Base-by-base conservation (phyloP, 306 rosid genomes). In the Heteromeles arbutifolia region DNA sequence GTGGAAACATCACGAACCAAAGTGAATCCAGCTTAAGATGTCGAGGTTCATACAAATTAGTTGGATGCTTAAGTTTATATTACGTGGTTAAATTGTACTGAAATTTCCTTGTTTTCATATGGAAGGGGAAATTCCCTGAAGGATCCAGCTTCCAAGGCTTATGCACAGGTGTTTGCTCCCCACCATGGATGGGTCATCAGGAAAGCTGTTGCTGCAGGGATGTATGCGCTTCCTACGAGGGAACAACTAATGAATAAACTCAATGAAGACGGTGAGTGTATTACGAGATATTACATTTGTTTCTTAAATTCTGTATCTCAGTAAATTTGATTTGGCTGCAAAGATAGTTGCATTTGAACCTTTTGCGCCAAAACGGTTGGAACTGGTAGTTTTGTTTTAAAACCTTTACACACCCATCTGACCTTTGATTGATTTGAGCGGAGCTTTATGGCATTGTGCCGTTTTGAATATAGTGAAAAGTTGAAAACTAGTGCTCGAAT, bases 171-270 rank as follows among this genome's bases (percentile, higher is more conserved):
- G 72, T 82, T 92, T 79, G 96, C 96, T 65, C 96, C 96, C 34
- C 80, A 95, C 80, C 98, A 95, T 82, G 89, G 89, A 22, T 95
- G 98, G 98, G 90, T 87, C 19, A 92, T 95, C 79, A 86, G 97
- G 84, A 92, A 83, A 82, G 97, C 93, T 53, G 98, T 92, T 80
- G 88, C 88, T 13, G 98, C 91, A 12, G 98, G 97, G 82, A 89
- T 95, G 98, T 95, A 89, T 77, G 85, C 86, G 58, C 90, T 95
- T 75, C 98, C 97, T 45, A 86, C 98, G 18, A 89, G 74, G 74
- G 81, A 82, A 69, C 96, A 95, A 48, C 84, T 92, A 39, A 25
- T 92, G 84, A 81, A 39, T n/a, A 92, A 72, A 83, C 93, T 95
- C 85, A 85, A 92, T 67, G 97, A 92, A 87, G 97, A 95, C 21